Base-by-base conservation (phyloP, 2,329 filamentous ascomycete species). In the Fusarium sp. region DNA sequence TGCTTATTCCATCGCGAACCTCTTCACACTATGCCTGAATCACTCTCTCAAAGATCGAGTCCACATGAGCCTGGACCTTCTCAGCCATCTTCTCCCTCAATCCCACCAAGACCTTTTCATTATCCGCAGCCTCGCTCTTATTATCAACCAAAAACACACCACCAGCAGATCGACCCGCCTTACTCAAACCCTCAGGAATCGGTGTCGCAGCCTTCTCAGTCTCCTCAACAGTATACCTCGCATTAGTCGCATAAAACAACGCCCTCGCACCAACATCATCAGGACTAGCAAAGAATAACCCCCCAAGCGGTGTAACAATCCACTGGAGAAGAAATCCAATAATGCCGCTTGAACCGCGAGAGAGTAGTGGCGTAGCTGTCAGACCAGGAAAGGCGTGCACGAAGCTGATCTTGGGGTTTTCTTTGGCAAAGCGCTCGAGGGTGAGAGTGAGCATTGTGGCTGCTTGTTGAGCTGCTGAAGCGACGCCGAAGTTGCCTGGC, bases 401-500 rank as follows among this genome's bases (percentile, higher is more conserved):
- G 47, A 83, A 82, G 24, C 77, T 77, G 35, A 83, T 76, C 1
- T 78, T 78, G 0, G 85, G 85, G 58, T 87, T 81, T 22, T 82
- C 75, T 9, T 77, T 75, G 0, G 87, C 84, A 14, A 89, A 79
- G n/a, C 85, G 81, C 70, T 88, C 87, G 36, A 86, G 75, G 0
- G 79, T 74, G 3, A 90, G 80, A 15, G 84, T 85, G 56, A 86
- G 85, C 79, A 89, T 85, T 22, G 83, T 84, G 47, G 84, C 84
- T 18, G 85, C 78, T 26, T 87, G 85, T 18, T 79, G 81, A 13
- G 85, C 82, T 7, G 82, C 80, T n/a, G 82, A 85, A 24, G 45
- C 77, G 72, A 81, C 79, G 70, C 75, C 72, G 5, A 65, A 79
- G 54, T 78, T 83, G 6, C 70, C 68, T 72, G 80, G 83, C 36